Evolutionary conservation across 2,329 filamentous ascomycete genomes (phyloP).

Genomic region (Sclerotinia nivalis): DNA sequence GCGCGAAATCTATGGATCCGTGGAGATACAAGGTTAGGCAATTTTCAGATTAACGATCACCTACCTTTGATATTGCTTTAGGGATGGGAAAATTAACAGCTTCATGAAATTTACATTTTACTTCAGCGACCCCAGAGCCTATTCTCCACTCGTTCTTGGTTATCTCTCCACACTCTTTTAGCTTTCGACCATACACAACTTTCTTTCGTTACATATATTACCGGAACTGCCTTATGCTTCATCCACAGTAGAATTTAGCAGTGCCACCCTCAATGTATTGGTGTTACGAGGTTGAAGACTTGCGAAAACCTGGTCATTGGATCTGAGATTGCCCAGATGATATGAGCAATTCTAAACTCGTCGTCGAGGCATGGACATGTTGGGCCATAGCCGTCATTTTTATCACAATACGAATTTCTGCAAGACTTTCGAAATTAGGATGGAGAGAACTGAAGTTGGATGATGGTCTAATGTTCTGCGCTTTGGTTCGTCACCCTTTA

Average conservation of each 20-base stretch:
- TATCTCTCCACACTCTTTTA: not conserved
- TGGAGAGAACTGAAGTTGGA: constrained; percentile 10
- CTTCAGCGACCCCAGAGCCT: not conserved
- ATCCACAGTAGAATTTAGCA: not conserved
- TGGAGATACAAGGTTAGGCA: constrained; percentile 7
- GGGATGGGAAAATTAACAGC: not conserved
- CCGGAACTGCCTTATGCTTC: not conserved
- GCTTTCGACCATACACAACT: not conserved
- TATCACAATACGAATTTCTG: not conserved
- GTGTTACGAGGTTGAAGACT: not conserved
- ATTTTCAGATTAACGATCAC: not conserved
- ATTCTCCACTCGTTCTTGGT: not conserved
- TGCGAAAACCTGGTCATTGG: constrained; percentile 1
- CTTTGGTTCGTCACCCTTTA: not conserved
- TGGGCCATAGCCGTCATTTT: constrained; percentile 19
- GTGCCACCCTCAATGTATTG: not conserved
- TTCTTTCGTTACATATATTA: not conserved
- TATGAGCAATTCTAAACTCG: constrained; percentile 9
- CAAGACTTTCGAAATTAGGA: constrained; percentile 8
- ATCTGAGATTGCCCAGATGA: constrained; percentile 10
- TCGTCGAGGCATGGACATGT: constrained; percentile 18
- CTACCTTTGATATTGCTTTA: not conserved
- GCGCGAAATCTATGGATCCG: not conserved
- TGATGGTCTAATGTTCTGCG: constrained; percentile 15
- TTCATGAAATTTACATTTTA: not conserved